Base-by-base conservation (phyloP, 2,329 filamentous ascomycete genomes). In the Bimuria novae-zelandiae region DNA sequence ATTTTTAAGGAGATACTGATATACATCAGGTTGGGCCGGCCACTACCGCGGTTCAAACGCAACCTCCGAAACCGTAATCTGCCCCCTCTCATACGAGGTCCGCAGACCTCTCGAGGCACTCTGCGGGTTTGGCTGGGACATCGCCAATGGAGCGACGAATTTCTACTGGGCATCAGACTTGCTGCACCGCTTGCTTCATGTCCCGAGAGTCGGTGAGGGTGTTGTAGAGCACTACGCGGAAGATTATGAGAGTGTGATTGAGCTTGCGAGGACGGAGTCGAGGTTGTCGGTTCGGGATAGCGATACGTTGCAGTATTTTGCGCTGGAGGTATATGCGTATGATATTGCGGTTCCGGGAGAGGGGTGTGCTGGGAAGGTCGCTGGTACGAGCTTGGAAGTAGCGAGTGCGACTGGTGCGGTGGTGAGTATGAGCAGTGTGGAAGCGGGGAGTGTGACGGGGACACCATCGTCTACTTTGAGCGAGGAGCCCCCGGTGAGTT, bases 61-160 rank as follows among this genome's bases (percentile, higher is more conserved):
- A 2, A 84, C 85, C 2, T 72, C 78, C 0, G 86, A 89, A 71
- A 89, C 86, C 2, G 87, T 89, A 59, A 89, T 89, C 70, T 89
- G 87, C 72, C 79, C 80, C 4, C 76, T 82, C 1, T 88, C 85
- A 1, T 89, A 84, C 70, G 55, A 61, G 32, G 79, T 78, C 41
- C 83, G 86, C 43, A 80, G 79, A 30, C 80, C 79, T 17, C 80
- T 89, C 7, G 76, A 80, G 45, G 79, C 80, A 25, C 77, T 89
- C 64, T 89, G 87, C 69, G 79, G 78, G 22, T 75, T 80, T 16
- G 87, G 86, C 45, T 89, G 87, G 72, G 84, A 79, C 7, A 82
- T 89, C 7, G 78, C 84, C 5, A 73, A 74, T 11, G 80, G 78
- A 4, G 72, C 79, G 22, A 79, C 83, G 14, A 86, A 85, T 69